Base-by-base conservation (phyloP, 495 filamentous ascomycete species). In the Xylaria curta region DNA sequence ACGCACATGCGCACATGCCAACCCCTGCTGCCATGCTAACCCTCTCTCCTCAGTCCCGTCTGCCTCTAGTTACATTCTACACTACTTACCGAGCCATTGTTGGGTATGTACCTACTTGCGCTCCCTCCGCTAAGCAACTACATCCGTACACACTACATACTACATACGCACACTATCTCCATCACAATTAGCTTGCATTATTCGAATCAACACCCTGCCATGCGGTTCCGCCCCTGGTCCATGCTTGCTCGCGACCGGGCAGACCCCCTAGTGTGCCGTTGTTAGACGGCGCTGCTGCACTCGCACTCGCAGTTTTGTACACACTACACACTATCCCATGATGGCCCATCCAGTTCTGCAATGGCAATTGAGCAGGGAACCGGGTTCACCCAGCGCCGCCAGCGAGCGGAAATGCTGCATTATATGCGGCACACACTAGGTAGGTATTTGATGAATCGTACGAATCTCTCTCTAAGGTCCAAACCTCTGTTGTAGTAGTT, bases 281-380 rank as follows among this genome's bases (percentile, higher is more conserved):
- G 65, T 31, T 67, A 17, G 49, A 67, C 8, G 47, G 64, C 38
- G 38, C 38, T 42, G 38, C 38, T 42, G 38, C 38, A 42, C 38
- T 42, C 38, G 38, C 38, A 42, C 9, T 42, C 38, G 38, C 38
- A 42, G 38, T 40, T 66, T 8, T 56, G 65, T 42, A 56, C 44
- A 38, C 36, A 38, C 36, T 38, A 38, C 9, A 12, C 38, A 12
- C 0, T 49, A 53, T 67, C 65, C 65, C 65, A 56, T 56, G 0
- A 54, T 56, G 44, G 65, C 49, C 65, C 46, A 42, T 56, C 42
- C 49, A 4, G 26, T 42, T 54, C 65, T 26, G 65, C 31, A 54
- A 67, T 67, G 65, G 65, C 24, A 7, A 31, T 51, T 31, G 36
- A 51, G 65, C 65, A 67, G 65, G 65, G 65, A 67, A 67, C 65